phyloP scores from a whole-genome alignment of 192 early-diverging fungal genomes.

The Mortierella alpina region DNA sequence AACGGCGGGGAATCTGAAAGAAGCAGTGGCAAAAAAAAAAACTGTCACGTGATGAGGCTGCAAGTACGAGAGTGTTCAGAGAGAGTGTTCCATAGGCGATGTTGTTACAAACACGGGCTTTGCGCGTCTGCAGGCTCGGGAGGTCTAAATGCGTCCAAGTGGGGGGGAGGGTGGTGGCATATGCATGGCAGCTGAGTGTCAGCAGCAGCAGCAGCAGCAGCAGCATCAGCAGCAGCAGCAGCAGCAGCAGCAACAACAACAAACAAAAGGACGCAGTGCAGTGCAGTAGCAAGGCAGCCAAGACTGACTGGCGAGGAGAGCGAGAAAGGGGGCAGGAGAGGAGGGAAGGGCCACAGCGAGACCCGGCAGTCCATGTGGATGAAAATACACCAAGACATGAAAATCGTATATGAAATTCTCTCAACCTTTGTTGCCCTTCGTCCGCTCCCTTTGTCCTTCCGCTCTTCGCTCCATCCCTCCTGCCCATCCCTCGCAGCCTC shows the following conservation, averaged over 20 bases:
- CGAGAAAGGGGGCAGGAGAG: neutral
- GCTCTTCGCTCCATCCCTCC: neutral
- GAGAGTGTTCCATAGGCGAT: too few species aligned
- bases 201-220: neutral
- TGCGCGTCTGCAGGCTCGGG: too few species aligned
- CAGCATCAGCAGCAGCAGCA: neutral
- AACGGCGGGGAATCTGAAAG: neutral
- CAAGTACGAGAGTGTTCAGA: too few species aligned
- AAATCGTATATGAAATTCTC: neutral
- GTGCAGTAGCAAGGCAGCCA: neutral
- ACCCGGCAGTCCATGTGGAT: neutral
- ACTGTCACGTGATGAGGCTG: too few species aligned
- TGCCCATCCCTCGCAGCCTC: neutral
- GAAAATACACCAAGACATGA: too few species aligned
- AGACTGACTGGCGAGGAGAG: neutral
- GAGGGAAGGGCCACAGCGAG: neutral
- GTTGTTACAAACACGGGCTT: too few species aligned
- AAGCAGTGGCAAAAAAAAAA: neutral
- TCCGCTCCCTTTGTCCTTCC: neutral
- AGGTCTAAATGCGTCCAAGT: too few species aligned
- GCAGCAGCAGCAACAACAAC: neutral
- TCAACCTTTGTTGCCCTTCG: neutral
- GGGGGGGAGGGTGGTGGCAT: too few species aligned
- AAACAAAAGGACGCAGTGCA: neutral
- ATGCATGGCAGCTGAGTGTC: neutral